phyloP scores from a whole-genome alignment of 805 yeast genomes.

The Lachancea sp. region DNA sequence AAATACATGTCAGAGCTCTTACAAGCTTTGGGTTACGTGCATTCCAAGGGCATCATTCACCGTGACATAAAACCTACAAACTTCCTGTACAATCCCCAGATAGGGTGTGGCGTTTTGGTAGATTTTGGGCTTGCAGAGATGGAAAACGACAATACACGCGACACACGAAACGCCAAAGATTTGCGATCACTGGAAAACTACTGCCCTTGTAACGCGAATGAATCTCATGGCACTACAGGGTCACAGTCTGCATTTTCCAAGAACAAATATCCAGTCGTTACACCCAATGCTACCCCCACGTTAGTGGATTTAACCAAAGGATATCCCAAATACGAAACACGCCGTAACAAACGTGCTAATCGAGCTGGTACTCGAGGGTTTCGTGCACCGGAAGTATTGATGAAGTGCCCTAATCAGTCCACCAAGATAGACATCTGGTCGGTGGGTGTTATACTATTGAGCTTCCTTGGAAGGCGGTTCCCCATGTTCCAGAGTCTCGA shows the following conservation, averaged over 20 bases:
- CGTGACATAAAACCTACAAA: constrained; percentile 88
- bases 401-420: constrained; percentile 79
- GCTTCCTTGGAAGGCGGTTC: constrained; percentile 71
- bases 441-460: constrained; percentile 79
- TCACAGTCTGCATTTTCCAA: constrained; percentile 25
- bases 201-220: constrained; percentile 55
- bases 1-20: constrained; percentile 74
- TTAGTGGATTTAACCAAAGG: constrained; percentile 44
- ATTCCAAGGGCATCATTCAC: constrained; percentile 73
- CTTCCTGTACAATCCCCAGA: constrained; percentile 55
- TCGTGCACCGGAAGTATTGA: constrained; percentile 86
- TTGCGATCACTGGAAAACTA: constrained; percentile 19
- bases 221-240: constrained; percentile 15
- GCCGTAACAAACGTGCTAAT: constrained; percentile 89
- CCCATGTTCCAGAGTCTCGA: constrained; percentile 93
- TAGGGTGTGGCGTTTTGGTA: constrained; percentile 76
- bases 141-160: constrained; percentile 1
- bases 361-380: constrained; percentile 96
- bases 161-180: constrained; percentile 1
- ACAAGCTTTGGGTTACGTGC: constrained; percentile 62
- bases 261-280: constrained; percentile 21
- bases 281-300: constrained; percentile 15
- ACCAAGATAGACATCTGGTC: constrained; percentile 88
- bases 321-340: constrained; percentile 77
- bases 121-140: constrained; percentile 88